Conservation (phyloP, 192 early-diverging fungal genomes). For the Coemansia aciculifera region DNA sequence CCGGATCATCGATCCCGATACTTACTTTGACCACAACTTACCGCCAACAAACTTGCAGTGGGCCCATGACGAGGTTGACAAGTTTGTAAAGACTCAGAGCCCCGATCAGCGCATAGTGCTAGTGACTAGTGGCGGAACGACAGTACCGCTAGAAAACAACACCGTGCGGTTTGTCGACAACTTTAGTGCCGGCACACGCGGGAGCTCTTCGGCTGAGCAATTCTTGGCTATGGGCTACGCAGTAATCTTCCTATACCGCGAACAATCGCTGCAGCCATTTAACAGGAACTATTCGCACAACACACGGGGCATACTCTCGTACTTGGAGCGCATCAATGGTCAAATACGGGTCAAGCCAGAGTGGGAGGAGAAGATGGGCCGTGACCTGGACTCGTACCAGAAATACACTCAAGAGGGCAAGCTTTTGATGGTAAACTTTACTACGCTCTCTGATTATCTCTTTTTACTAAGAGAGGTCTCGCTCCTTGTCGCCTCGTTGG, state of each 20-base stretch:
- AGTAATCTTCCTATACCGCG: constrained; percentile 94
- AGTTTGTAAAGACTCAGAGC: constrained; percentile 61
- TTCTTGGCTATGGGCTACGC: constrained; percentile 86
- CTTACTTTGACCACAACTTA: constrained; percentile 71
- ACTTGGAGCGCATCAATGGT: constrained; percentile 67
- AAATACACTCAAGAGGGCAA: constrained; percentile 57
- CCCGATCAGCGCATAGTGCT: constrained; percentile 73
- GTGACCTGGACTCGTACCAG: constrained; percentile 66
- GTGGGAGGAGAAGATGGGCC: constrained; percentile 67
- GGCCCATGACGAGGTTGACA: constrained; percentile 58
- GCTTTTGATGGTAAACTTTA: constrained; percentile 82
- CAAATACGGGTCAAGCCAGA: constrained; percentile 63
- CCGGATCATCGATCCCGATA: constrained; percentile 64
- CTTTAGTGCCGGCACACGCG: constrained; percentile 94
- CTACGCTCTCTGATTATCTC: constrained; percentile 90
- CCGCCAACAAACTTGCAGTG: constrained; percentile 65
- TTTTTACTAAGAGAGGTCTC: constrained; percentile 82
- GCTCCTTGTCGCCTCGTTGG: constrained; percentile 63
- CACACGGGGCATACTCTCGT: constrained; percentile 77
- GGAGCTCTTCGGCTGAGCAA: constrained; percentile 95
- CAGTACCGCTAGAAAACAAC: constrained; percentile 90
- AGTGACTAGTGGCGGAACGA: constrained; percentile 93
- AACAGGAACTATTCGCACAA: constrained; percentile 86
- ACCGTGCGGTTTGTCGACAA: constrained; percentile 99
- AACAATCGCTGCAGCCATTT: constrained; percentile 91